Evolutionary conservation across 169 alveolate genomes (phyloP).

Genomic region (Eimeria sp.): DNA sequence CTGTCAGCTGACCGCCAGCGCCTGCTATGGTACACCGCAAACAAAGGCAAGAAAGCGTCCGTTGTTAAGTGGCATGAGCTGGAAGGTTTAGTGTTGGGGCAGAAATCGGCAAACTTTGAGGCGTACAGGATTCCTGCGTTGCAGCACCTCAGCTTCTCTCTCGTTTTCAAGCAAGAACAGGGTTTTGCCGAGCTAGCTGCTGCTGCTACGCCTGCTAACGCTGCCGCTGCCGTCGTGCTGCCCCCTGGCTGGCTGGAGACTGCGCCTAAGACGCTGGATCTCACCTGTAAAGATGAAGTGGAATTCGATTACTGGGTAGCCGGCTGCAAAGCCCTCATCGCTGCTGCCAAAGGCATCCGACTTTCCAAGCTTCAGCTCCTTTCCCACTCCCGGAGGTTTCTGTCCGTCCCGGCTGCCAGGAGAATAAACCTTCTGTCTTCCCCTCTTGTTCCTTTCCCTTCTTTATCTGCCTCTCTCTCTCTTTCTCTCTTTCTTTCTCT

Average conservation of each 20-base stretch:
- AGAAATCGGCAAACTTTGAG: slow-evolving; percentile 85
- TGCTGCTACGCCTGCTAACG: neutral
- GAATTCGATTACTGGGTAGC: slow-evolving; percentile 85
- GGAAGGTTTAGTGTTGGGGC: slow-evolving; percentile 86
- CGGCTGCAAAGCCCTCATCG: slow-evolving; percentile 85
- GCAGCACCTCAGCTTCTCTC: slow-evolving; percentile 88
- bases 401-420: neutral
- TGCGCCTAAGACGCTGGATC: slow-evolving; percentile 83
- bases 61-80: slow-evolving; percentile 69
- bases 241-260: neutral
- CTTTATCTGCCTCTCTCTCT: no score
- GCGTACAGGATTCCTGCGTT: slow-evolving; percentile 86
- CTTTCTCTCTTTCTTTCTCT: no score
- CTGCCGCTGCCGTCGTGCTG: neutral
- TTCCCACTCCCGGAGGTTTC: slow-evolving; percentile 85
- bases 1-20: slow-evolving; percentile 86
- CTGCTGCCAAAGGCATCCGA: slow-evolving; percentile 70
- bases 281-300: slow-evolving; percentile 89
- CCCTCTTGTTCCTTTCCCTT: no score
- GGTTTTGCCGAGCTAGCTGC: neutral
- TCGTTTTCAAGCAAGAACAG: slow-evolving; percentile 68
- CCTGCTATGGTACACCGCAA: slow-evolving; percentile 87
- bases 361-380: slow-evolving; percentile 85
- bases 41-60: slow-evolving; percentile 78
- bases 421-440: neutral